phyloP scores from a whole-genome alignment of 2,329 filamentous ascomycete species.

The Catunica adiposa region DNA sequence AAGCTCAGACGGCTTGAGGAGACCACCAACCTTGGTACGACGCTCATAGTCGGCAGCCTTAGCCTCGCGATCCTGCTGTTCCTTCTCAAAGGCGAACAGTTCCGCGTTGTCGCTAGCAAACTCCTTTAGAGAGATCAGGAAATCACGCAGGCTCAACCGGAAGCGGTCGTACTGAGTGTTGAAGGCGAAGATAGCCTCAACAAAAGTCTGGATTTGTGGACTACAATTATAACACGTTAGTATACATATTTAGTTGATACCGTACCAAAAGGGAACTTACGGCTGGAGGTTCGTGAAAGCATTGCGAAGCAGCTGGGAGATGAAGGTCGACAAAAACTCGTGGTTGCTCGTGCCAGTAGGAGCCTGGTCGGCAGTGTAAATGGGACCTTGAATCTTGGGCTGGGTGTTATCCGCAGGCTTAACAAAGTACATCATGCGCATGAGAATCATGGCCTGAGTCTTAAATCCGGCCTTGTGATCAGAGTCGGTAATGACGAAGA shows the following conservation, averaged over 20 bases:
- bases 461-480: slow-evolving; percentile 99
- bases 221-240: slow-evolving; percentile 32
- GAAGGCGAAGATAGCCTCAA: slow-evolving; percentile 71
- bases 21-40: slow-evolving; percentile 82
- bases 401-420: slow-evolving; percentile 48
- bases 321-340: slow-evolving; percentile 80
- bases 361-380: slow-evolving; percentile 74
- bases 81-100: slow-evolving; percentile 83
- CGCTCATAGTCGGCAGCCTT: slow-evolving; percentile 81
- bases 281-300: slow-evolving; percentile 87
- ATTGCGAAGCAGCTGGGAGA: slow-evolving; percentile 66
- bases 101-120: slow-evolving; percentile 93
- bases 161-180: slow-evolving; percentile 88
- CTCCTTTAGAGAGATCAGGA: slow-evolving; percentile 92
- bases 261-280: slow-evolving; percentile 38
- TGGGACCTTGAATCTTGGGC: slow-evolving; percentile 80
- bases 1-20: slow-evolving; percentile 94
- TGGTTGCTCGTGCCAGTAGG: slow-evolving; percentile 70
- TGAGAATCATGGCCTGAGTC: slow-evolving; percentile 83
- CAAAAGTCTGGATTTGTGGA: slow-evolving; percentile 75
- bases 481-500: slow-evolving; percentile 93
- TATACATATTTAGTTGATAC: no score
- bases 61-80: slow-evolving; percentile 73
- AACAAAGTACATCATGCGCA: slow-evolving; percentile 94
- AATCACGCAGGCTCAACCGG: slow-evolving; percentile 89